Conservation (phyloP, 352 stramenopile genomes). For the Phytophthora pinifolia region DNA sequence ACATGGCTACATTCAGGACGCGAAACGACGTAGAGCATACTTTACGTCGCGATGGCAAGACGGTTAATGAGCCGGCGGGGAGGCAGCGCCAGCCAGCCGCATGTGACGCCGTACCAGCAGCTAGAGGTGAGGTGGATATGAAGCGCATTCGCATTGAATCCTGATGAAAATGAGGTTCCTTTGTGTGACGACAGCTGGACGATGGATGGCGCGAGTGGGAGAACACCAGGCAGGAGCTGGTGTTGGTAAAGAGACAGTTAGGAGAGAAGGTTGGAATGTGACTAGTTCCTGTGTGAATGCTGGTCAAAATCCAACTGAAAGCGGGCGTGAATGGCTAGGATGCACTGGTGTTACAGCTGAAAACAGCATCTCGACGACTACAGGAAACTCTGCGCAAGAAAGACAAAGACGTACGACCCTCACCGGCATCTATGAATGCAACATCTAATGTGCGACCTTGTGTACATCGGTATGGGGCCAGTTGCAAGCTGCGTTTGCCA, state of each 20-base stretch:
- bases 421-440: neutral
- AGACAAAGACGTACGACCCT: constrained; percentile 54
- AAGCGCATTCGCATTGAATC: neutral
- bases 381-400: constrained; percentile 64
- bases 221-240: constrained; percentile 55
- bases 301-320: neutral
- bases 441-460: neutral
- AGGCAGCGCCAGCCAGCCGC: constrained; percentile 16
- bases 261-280: constrained; percentile 36
- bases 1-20: constrained; percentile 16
- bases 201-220: constrained; percentile 59
- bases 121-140: constrained; percentile 20
- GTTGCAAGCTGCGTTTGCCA: constrained; percentile 58
- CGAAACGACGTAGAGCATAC: constrained; percentile 21
- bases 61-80: constrained; percentile 22
- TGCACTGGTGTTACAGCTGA: constrained; percentile 56
- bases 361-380: constrained; percentile 53
- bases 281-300: neutral
- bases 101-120: constrained; percentile 31
- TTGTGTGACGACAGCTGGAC: constrained; percentile 37
- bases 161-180: neutral
- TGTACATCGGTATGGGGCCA: constrained; percentile 13
- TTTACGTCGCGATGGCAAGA: constrained; percentile 12
- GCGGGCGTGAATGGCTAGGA: constrained; percentile 32
- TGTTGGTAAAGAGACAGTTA: constrained; percentile 41